A percentile compares a stretch with the other conserved stretches of the same genome.
Conservation (phyloP, 495 filamentous ascomycete species). For the Xylona heveae region DNA sequence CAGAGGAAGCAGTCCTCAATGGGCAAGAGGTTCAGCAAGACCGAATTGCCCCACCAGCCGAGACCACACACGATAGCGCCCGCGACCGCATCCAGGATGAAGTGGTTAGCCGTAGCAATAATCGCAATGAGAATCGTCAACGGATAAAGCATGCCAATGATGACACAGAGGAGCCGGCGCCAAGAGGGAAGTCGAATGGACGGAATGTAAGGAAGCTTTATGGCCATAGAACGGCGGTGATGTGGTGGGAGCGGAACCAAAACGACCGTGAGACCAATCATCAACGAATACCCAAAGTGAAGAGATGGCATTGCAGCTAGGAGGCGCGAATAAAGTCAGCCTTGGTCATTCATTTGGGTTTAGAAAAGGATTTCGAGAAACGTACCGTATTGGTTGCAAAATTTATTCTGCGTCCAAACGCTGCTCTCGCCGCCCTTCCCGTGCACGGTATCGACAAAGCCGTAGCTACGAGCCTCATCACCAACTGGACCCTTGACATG, state of each 20-base stretch:
- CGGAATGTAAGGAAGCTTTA: constrained; percentile 3
- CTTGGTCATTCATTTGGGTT: too few relatives aligned
- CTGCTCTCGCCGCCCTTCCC: constrained; percentile 34
- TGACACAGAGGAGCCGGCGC: constrained; percentile 22
- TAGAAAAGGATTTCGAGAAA: not conserved
- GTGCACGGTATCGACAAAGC: constrained; percentile 61
- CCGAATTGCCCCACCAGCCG: constrained; percentile 33
- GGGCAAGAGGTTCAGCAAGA: constrained; percentile 35
- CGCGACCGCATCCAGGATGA: constrained; percentile 45
- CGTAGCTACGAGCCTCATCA: constrained; percentile 31
- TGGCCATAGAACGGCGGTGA: constrained; percentile 10
- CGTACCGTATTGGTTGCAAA: constrained; percentile 42
- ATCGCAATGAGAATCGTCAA: constrained; percentile 42
- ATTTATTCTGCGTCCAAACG: constrained; percentile 54
- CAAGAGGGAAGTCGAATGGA: constrained; percentile 18
- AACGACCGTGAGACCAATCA: constrained; percentile 49
- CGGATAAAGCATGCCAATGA: constrained; percentile 40
- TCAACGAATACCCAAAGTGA: constrained; percentile 61
- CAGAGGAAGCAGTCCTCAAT: constrained; percentile 47
- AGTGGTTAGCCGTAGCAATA: constrained; percentile 51
- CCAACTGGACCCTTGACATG: constrained; percentile 20
- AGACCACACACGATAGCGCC: constrained; percentile 36
- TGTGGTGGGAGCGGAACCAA: constrained; percentile 24
- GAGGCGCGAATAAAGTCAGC: not conserved
- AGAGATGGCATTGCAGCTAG: constrained; percentile 60